A percentile compares a stretch with the other conserved stretches of the same genome.
Evolutionary conservation across 306 rosid genomes (phyloP).

Genomic region (Leucaena leucocephala): DNA sequence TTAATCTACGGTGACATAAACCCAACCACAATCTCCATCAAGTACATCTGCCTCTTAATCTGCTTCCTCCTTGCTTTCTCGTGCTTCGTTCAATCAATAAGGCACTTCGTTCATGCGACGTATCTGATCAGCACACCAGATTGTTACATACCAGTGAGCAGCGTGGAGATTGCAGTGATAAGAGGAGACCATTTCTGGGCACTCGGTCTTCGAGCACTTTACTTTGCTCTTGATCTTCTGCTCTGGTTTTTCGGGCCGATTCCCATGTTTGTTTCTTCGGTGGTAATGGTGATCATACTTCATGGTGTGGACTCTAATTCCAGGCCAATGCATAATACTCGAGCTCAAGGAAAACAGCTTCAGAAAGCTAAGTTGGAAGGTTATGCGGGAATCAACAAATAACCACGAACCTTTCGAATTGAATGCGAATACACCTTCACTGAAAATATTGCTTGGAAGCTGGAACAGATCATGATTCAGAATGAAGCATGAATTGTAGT

Average conservation of each 20-base stretch:
- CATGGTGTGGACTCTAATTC: constrained; percentile 62
- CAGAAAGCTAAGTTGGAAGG: not conserved
- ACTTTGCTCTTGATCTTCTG: constrained; percentile 66
- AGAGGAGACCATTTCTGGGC: constrained; percentile 82
- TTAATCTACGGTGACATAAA: constrained; percentile 68
- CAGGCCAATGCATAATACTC: constrained; percentile 49
- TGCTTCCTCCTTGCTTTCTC: constrained; percentile 79
- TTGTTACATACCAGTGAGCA: constrained; percentile 48
- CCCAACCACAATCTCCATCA: constrained; percentile 51
- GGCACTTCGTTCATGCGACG: constrained; percentile 80
- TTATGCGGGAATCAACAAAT: not conserved
- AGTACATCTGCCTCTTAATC: constrained; percentile 60
- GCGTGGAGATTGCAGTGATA: constrained; percentile 65
- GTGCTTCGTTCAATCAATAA: constrained; percentile 71
- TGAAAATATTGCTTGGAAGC: not conserved
- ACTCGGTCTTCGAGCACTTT: constrained; percentile 74
- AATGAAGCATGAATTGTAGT: not conserved
- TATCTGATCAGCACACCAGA: constrained; percentile 71
- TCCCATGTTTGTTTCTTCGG: constrained; percentile 71
- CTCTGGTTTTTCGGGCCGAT: constrained; percentile 92
- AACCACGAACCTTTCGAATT: not conserved
- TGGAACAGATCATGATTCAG: not conserved
- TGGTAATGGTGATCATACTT: constrained; percentile 52
- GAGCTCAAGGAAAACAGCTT: constrained; percentile 14
- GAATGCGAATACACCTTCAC: not conserved